These are phyloP conservation scores for Solanum ossicruentum DNA, from an alignment of 257 asterid genomes.

Conservation along the genomic window DNA sequence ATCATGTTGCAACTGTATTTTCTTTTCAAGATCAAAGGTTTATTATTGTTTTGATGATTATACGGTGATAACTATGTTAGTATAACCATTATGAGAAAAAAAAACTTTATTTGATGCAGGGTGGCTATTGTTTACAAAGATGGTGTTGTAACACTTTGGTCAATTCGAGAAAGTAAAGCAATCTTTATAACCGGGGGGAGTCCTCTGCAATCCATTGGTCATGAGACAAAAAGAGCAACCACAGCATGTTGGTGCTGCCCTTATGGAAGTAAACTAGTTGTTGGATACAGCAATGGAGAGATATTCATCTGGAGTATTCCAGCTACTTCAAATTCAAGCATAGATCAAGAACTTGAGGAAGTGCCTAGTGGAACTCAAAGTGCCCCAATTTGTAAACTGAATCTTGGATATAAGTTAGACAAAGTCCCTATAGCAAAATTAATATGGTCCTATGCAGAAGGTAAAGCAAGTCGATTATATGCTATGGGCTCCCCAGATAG, in stretches of 20 bases:
- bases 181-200: constrained; percentile 35
- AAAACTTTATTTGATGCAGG: constrained; percentile 29
- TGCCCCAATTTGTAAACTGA: constrained; percentile 56
- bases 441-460: constrained; percentile 60
- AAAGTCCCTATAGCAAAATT: constrained; percentile 63
- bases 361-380: constrained; percentile 26
- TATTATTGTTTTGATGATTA: background rate
- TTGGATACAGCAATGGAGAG: constrained; percentile 88
- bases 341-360: constrained; percentile 21
- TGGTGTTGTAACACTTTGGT: constrained; percentile 67
- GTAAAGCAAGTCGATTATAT: constrained; percentile 73
- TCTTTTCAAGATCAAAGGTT: background rate
- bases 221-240: constrained; percentile 67
- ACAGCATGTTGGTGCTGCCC: constrained; percentile 90
- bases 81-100: background rate
- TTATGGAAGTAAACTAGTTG: constrained; percentile 61
- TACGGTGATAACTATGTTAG: background rate
- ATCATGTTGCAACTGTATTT: background rate
- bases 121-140: constrained; percentile 53
- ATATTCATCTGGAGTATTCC: constrained; percentile 68
- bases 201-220: constrained; percentile 30
- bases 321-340: constrained; percentile 20
- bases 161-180: constrained; percentile 57
- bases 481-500: constrained; percentile 57
- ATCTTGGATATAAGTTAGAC: constrained; percentile 78